phyloP scores from a whole-genome alignment of 192 early-diverging fungal genomes.

The Linnemannia hyalina region DNA sequence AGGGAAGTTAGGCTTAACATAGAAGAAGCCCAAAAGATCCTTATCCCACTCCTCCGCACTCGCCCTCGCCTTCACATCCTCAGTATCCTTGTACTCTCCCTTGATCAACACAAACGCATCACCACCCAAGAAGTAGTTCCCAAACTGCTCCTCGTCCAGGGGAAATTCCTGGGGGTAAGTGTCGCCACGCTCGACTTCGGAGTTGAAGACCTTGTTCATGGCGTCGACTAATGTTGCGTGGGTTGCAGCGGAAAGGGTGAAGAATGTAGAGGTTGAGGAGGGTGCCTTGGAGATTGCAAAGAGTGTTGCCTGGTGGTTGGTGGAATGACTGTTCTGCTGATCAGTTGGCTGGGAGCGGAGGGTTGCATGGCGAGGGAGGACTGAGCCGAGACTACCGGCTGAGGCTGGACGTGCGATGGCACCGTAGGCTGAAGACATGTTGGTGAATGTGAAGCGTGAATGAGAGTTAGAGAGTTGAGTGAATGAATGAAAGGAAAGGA shows the following conservation, averaged over 20 bases:
- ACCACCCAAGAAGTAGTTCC: slow-evolving; percentile 65
- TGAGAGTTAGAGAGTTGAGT: not conserved
- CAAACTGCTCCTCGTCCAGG: slow-evolving; percentile 59
- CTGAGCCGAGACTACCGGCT: slow-evolving; percentile 16
- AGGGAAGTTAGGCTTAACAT: slow-evolving; percentile 86
- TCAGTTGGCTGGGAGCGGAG: not conserved
- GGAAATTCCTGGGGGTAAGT: slow-evolving; percentile 78
- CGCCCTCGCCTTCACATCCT: slow-evolving; percentile 18
- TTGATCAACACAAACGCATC: slow-evolving; percentile 67
- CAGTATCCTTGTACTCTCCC: slow-evolving; percentile 33
- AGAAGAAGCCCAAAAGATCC: slow-evolving; percentile 74
- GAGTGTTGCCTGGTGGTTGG: slow-evolving; percentile 12
- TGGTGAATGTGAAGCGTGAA: not conserved
- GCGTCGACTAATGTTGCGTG: slow-evolving; percentile 40
- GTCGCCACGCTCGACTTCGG: slow-evolving; percentile 73
- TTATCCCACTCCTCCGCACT: slow-evolving; percentile 52
- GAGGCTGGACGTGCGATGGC: slow-evolving; percentile 43
- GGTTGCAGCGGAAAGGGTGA: slow-evolving; percentile 2
- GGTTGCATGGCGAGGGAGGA: slow-evolving; percentile 35
- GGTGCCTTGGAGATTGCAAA: slow-evolving; percentile 25
- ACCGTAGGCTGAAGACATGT: slow-evolving; percentile 57
- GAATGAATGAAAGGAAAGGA: not conserved
- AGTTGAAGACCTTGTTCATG: slow-evolving; percentile 71
- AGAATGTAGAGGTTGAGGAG: not conserved
- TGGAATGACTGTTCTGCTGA: not conserved